phyloP scores from a whole-genome alignment of 176 grass and related monocot species.

The Areca catechu region DNA sequence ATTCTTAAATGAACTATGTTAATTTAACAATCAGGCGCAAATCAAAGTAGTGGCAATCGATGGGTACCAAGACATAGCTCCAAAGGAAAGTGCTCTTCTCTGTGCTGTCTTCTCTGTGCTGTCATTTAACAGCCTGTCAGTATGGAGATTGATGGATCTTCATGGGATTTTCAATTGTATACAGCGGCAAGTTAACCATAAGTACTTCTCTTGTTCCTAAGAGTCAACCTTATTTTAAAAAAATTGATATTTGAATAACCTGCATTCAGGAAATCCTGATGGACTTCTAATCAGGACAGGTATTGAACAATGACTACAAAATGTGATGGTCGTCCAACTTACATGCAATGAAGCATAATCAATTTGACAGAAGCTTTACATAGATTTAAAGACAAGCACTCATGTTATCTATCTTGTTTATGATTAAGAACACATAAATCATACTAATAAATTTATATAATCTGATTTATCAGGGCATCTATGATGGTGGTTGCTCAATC shows the following conservation, averaged over 20 bases:
- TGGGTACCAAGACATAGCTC: constrained; percentile 28
- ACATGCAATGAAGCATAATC: too few relatives aligned
- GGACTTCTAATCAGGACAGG: too few relatives aligned
- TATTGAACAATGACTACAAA: too few relatives aligned
- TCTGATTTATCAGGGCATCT: constrained; percentile 21
- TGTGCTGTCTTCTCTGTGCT: constrained; percentile 34
- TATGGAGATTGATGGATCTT: constrained; percentile 33
- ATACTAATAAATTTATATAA: too few relatives aligned
- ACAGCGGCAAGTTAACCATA: constrained; percentile 16
- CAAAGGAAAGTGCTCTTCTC: constrained; percentile 26
- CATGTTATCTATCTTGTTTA: too few relatives aligned
- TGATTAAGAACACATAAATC: too few relatives aligned
- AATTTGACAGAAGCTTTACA: too few relatives aligned
- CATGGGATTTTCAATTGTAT: constrained; percentile 36
- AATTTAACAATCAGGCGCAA: constrained; percentile 18
- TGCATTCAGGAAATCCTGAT: too few relatives aligned
- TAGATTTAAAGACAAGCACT: too few relatives aligned
- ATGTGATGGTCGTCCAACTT: too few relatives aligned
- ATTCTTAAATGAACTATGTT: not conserved
- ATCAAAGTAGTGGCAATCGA: constrained; percentile 31
- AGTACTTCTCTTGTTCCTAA: not conserved
- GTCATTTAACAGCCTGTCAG: constrained; percentile 28
- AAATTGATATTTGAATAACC: too few relatives aligned
- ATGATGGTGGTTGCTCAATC: constrained; percentile 38
- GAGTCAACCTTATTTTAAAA: not conserved